Base-by-base conservation (phyloP, 176 grass and related monocot genomes). In the Poa annua region DNA sequence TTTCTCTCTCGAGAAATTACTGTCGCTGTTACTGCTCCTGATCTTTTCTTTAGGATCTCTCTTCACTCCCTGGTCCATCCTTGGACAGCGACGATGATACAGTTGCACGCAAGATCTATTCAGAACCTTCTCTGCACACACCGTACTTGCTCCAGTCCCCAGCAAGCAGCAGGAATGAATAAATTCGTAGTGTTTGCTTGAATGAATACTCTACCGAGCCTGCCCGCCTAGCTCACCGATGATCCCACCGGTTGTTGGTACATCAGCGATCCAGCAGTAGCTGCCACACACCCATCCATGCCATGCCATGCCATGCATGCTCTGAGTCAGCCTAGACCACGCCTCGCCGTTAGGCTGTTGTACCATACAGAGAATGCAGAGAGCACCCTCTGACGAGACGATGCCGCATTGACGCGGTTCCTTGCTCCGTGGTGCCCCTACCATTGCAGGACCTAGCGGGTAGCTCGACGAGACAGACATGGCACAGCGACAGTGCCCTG, bases 381-480 rank as follows among this genome's bases (percentile, higher is more conserved):
- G n/a, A n/a, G n/a, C 78, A 29, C 14, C 63, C 19, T 71, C 62
- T 34, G 70, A 57, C 25, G 54, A 39, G 70, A 57, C 25, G 54
- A 39, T 33, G 29, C 78, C 24, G 71, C 80, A 90, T 84, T 90
- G 88, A 87, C 84, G 76, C 66, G 66, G 75, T 52, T 75, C 65
- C 80, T 83, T 62, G 50, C 65, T 72, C 75, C 62, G 47, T 4
- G 33, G 32, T 4, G 62, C 62, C 38, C 74, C 65, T 78, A 51
- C 49, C 21, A 3, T 3, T 16, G 13, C 45, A 48, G 45, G 10
- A 1, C 25, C 81, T 36, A 75, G 53, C 29, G 32, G 13, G 11
- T 6, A 26, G 38, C 53, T 72, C 52, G 34, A 45, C 17, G 54
- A 54, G 32, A 79, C 80, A 87, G 15, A 44, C 80, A 62, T 74